Evolutionary conservation across 202 grass and related monocot species (phyloP), one percentile per base, ranked within the genome.

Genomic region (Zizania palustris): DNA sequence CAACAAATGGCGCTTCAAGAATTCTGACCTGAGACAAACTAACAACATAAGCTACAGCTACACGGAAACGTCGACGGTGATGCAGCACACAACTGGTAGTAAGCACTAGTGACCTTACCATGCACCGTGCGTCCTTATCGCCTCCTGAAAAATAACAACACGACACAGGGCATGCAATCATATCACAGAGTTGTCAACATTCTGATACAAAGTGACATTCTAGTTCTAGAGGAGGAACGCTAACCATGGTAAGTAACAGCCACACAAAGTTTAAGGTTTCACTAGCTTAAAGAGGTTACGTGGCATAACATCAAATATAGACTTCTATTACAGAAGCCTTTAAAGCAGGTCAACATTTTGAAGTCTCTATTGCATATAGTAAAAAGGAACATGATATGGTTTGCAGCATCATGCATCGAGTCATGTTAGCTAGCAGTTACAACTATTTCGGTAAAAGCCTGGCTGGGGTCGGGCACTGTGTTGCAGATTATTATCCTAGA

Each of bases 401-500:
- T 49, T 63, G 58, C 21, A 11, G 86, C 59, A 72, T 75, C 75
- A 80, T 68, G 75, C 46, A 3, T 42, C 13, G 11, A 48, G 60
- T 77, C 77, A 81, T 41, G 72, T 85, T 80, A 88, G 82, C 86
- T 81, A 77, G 74, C 66, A 77, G 71, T 88, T 72, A 77, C 86
- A 38, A 84, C 86, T 88, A 85, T 72, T 81, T 83, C 72, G 50
- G 37, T 85, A 77, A 28, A 28, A 66, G 60, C 82, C 58, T 66
- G 62, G 37, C 67, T 76, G 66, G 82, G 64, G 71, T 53, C n/a
- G 18, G 65, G 60, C 60, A 11, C 13, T 36, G 5, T 8, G 69
- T 80, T 62, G 63, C 62, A 16, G 34, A 80, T 74, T 80, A 80
- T 80, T 75, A 68, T 53, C 77, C 59, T 75, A 65, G 51, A 71